Percentiles rank a stretch among this genome's conserved stretches.
Evolutionary conservation across 1,284 basidiomycete species (phyloP).

Genomic region (Agroathelia rolfsii): DNA sequence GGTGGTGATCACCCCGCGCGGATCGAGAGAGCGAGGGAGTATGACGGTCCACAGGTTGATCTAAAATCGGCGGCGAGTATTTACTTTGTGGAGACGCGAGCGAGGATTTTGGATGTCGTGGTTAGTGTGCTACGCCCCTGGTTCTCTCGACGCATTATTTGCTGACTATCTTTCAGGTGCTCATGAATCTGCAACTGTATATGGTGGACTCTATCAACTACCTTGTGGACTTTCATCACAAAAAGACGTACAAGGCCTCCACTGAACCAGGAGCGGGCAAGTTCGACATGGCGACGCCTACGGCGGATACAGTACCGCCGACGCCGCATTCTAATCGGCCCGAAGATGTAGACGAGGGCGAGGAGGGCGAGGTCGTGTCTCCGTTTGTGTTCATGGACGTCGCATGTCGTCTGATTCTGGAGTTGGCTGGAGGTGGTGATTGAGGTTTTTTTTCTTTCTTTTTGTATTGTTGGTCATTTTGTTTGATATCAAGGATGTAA

Average conservation of each 20-base stretch:
- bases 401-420: slow-evolving; percentile 74
- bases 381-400: slow-evolving; percentile 98
- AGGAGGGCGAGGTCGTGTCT: slow-evolving; percentile 74
- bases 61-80: slow-evolving; percentile 62
- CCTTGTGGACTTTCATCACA: slow-evolving; percentile 96
- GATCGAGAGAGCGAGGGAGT: slow-evolving; percentile 52
- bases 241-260: slow-evolving; percentile 76
- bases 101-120: slow-evolving; percentile 83
- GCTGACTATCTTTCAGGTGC: slow-evolving; percentile 39
- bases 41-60: slow-evolving; percentile 61
- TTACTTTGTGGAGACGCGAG: slow-evolving; percentile 93
- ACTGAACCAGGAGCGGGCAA: slow-evolving; percentile 52
- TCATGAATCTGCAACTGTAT: slow-evolving; percentile 97
- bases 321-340: slow-evolving; percentile 17
- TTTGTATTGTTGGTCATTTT: not conserved
- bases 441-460: slow-evolving; percentile 8
- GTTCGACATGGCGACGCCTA: slow-evolving; percentile 51
- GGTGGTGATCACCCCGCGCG: slow-evolving; percentile 26
- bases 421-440: slow-evolving; percentile 61
- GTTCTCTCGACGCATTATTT: slow-evolving; percentile 5
- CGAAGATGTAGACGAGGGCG: slow-evolving; percentile 20
- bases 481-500: no score
- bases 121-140: slow-evolving; percentile 38
- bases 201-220: slow-evolving; percentile 95
- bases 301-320: slow-evolving; percentile 37